Percentiles rank a stretch among this genome's conserved stretches.
Evolutionary conservation across 106 monocot species (phyloP).

Genomic region (Dioscorea alata): DNA sequence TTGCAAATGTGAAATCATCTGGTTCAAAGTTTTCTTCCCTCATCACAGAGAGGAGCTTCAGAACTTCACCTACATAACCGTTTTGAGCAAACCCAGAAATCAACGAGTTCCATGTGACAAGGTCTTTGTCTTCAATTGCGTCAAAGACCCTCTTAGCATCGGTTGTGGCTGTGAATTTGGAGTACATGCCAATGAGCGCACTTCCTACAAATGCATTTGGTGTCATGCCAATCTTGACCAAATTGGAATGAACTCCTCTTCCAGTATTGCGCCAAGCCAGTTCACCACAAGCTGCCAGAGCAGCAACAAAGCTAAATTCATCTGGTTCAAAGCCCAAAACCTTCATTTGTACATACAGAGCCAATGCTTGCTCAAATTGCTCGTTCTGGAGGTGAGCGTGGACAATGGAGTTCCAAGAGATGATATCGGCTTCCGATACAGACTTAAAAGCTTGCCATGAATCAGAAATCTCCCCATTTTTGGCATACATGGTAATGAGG

Average conservation of each 20-base stretch:
- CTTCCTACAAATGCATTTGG: constrained; percentile 24
- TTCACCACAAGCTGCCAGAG: constrained; percentile 29
- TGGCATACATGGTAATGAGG: constrained; percentile 35
- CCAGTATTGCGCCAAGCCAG: constrained; percentile 20
- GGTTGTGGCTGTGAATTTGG: constrained; percentile 10
- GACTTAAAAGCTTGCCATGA: constrained; percentile 8
- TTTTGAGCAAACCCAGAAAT: constrained; percentile 18
- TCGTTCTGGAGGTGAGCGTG: constrained; percentile 27
- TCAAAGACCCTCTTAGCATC: constrained; percentile 25
- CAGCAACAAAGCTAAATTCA: constrained; percentile 18
- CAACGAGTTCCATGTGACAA: constrained; percentile 38
- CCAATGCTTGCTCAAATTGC: constrained; percentile 16
- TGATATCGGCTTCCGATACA: constrained; percentile 22
- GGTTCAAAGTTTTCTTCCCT: constrained; percentile 16
- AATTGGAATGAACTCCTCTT: constrained; percentile 20
- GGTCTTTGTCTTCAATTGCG: constrained; percentile 13
- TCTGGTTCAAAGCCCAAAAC: constrained; percentile 9
- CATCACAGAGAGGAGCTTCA: constrained; percentile 22
- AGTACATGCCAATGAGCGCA: constrained; percentile 35
- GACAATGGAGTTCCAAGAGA: constrained; percentile 46
- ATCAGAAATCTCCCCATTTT: constrained; percentile 5
- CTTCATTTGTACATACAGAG: constrained; percentile 17
- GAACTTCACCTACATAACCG: constrained; percentile 17
- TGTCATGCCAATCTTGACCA: constrained; percentile 21
- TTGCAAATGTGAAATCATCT: constrained; percentile 31